Base-by-base conservation (phyloP, 108 stramenopile species). In the Cylindrotheca fusiformis region DNA sequence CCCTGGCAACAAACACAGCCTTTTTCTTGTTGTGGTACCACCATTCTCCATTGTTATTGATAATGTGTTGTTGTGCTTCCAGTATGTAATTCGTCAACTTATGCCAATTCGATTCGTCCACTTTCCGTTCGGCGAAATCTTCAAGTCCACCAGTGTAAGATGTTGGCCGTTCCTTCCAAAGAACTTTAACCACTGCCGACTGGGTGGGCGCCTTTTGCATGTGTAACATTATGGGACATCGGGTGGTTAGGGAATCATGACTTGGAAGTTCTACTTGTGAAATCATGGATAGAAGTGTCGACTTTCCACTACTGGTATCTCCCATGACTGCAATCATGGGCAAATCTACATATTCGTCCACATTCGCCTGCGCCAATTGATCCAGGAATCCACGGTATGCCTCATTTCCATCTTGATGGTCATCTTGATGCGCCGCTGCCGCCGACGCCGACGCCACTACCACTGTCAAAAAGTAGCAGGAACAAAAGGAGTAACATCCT, bases 281-380 rank as follows among this genome's bases (percentile, higher is more conserved):
- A n/a, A n/a, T n/a, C n/a, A 46, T 82, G 74, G 44, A 45, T 17
- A 17, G 44, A 17, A 17, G 44, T 17, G 44, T 17, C 17, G 14
- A n/a, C n/a, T n/a, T n/a, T n/a, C n/a, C n/a, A n/a, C n/a, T n/a
- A n/a, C n/a, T n/a, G n/a, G n/a, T n/a, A 45, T 69, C 68, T 2
- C 68, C 68, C 68, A 69, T 69, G 21, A 69, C 62, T 26, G 68
- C 68, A 21, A 69, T 69, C 68, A 69, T 69, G 48, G 68, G 68
- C 4, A 69, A 29, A 56, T 69, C 68, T 21, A 69, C 56, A 53
- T 69, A 64, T 22, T 65, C 55, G 49, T 65, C 68, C 10, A 69
- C 52, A 25, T 29, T 29, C 4, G 62, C 51, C 52, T 65, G 55
- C 14, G 53, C 55, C 18, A 67, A 44, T 24, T 52, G 60, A 23